A percentile compares a stretch with the other conserved stretches of the same genome.
phyloP scores from a whole-genome alignment of 2,329 filamentous ascomycete genomes.

The Fusarium luffae region DNA sequence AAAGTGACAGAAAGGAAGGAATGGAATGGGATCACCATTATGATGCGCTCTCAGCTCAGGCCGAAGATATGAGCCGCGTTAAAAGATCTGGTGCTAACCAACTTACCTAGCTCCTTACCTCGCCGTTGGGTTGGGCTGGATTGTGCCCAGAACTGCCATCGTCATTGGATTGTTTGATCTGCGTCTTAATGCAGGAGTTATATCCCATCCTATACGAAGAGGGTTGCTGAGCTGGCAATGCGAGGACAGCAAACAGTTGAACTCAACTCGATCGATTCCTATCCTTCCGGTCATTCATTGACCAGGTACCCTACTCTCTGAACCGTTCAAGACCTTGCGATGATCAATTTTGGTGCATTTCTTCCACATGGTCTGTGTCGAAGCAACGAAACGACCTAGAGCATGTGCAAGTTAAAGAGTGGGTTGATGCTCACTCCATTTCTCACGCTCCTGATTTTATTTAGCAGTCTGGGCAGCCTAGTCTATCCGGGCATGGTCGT shows the following conservation, averaged over 20 bases:
- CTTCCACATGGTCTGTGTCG: constrained; percentile 15
- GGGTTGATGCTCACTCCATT: constrained; percentile 29
- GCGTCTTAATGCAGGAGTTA: constrained; percentile 35
- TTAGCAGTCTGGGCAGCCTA: background rate
- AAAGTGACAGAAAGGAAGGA: constrained; percentile 9
- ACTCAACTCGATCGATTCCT: background rate
- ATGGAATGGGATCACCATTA: background rate
- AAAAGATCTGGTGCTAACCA: constrained; percentile 3
- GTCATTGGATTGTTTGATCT: constrained; percentile 20
- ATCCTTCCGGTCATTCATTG: background rate
- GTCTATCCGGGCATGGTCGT: background rate
- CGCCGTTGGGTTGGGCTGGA: background rate
- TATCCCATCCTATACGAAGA: constrained; percentile 19
- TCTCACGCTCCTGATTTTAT: constrained; percentile 18
- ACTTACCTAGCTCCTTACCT: background rate
- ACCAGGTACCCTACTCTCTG: background rate
- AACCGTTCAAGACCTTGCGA: background rate
- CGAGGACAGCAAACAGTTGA: constrained; percentile 13
- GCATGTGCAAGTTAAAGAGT: constrained; percentile 16
- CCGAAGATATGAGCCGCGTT: constrained; percentile 1
- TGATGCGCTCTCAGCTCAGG: constrained; percentile 21
- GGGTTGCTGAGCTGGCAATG: constrained; percentile 37
- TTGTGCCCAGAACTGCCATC: constrained; percentile 3
- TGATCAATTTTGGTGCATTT: background rate
- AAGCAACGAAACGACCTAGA: constrained; percentile 17